These are phyloP conservation scores for Umbelopsis ramanniana DNA, from an alignment of 192 early-diverging fungal species.

Conservation along the genomic window DNA sequence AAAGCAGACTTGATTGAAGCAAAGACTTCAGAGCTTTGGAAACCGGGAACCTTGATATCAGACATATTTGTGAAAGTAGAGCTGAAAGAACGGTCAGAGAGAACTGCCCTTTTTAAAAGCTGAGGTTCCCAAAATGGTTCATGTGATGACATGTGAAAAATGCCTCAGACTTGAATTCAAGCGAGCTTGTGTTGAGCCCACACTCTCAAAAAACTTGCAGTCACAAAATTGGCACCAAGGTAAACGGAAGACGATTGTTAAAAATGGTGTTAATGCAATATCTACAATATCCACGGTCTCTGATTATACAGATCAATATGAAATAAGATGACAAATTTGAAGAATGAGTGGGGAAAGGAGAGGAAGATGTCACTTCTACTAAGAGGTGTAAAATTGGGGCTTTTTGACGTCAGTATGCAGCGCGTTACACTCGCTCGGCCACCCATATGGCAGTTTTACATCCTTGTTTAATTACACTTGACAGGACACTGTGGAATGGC, in stretches of 20 bases:
- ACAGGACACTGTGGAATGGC: conserved; percentile 74
- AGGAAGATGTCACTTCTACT: neutral
- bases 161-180: too few relatives aligned
- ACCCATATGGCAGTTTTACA: conserved; percentile 95
- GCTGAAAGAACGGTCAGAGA: neutral
- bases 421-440: conserved; percentile 73
- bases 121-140: neutral
- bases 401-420: neutral
- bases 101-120: neutral
- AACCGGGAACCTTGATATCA: conserved; percentile 57
- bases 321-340: neutral
- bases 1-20: conserved; percentile 64
- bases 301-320: neutral
- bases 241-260: too few relatives aligned
- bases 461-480: conserved; percentile 80
- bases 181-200: too few relatives aligned
- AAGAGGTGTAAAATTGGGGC: neutral
- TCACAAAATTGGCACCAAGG: neutral
- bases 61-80: conserved; percentile 28
- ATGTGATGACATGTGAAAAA: conserved; percentile 25
- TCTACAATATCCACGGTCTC: neutral
- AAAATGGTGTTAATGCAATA: neutral
- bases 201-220: too few relatives aligned
- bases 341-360: neutral
- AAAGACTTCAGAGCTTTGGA: conserved; percentile 79